Conservation (phyloP, 2,329 filamentous ascomycete genomes). For the Cercospora janseana region DNA sequence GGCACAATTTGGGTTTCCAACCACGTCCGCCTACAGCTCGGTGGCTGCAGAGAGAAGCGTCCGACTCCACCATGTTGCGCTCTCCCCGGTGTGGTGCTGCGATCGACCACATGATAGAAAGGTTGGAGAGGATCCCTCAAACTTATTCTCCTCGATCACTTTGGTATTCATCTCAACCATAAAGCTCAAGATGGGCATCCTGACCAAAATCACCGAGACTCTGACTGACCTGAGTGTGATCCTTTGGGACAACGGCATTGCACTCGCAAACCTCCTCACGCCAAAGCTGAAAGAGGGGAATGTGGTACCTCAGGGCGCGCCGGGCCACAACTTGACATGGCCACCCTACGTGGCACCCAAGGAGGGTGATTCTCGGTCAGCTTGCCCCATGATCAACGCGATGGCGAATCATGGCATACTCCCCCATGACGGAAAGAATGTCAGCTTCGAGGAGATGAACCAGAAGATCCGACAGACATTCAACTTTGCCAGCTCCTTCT, state of each 20-base stretch:
- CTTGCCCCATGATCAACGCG: slow-evolving; percentile 34
- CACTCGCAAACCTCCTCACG: slow-evolving; percentile 41
- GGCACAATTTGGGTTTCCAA: slow-evolving; percentile 9
- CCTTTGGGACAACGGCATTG: slow-evolving; percentile 42
- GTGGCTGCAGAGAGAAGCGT: slow-evolving; percentile 14
- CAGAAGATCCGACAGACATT: slow-evolving; percentile 31
- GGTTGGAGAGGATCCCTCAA: too few relatives aligned
- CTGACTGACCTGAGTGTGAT: slow-evolving; percentile 42
- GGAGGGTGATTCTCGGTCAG: slow-evolving; percentile 38
- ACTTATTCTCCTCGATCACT: too few relatives aligned
- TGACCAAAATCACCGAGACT: slow-evolving; percentile 26
- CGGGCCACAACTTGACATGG: slow-evolving; percentile 39
- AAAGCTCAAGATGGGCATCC: slow-evolving; percentile 26
- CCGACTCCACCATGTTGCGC: slow-evolving; percentile 9
- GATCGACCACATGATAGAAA: slow-evolving; percentile 12
- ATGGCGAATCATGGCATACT: slow-evolving; percentile 36
- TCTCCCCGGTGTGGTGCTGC: slow-evolving; percentile 10
- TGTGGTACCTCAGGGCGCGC: slow-evolving; percentile 38
- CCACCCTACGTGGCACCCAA: slow-evolving; percentile 39
- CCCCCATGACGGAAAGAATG: slow-evolving; percentile 34
- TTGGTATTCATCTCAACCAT: too few relatives aligned
- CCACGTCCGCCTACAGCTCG: slow-evolving; percentile 1
- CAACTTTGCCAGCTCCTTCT: slow-evolving; percentile 34
- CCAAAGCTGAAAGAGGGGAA: slow-evolving; percentile 39
- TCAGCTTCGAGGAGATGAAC: slow-evolving; percentile 31